Evolutionary conservation across 176 grass and related monocot genomes (phyloP), one percentile per base, ranked within the genome.

Genomic region (Oryza coarctata): DNA sequence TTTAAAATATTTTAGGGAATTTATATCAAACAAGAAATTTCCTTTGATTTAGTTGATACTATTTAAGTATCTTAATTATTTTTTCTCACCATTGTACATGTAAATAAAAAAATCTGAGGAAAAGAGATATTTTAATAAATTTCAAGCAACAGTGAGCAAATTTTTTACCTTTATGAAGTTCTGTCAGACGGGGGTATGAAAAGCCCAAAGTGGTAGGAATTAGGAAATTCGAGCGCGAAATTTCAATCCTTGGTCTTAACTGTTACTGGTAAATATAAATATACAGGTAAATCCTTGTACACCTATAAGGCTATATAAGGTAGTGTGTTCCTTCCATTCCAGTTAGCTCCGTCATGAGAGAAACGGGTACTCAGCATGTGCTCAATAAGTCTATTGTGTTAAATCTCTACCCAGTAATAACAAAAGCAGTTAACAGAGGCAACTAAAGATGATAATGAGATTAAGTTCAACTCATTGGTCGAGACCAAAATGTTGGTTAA

Each of bases 391-490:
- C 12, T 30, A 60, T 45, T 82, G 61, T 84, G 44, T 89, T 71
- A 71, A 35, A 44, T 65, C 10, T 57, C 27, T 65, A 65, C 33
- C 32, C 44, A 81, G 35, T 30, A 36, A 73, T 68, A n/a, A 27
- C 3, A 76, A 78, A 76, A 58, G 28, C 3, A 77, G 62, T 18
- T 10, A 78, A 22, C 5, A 82, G 72, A 78, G 9, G 18, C 84
- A 47, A 68, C 45, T 61, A 73, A 82, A 82, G 68, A 90, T 86
- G 62, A 29, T 78, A 23, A 61, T 44, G 44, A 31, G 10, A 57
- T 61, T 58, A 68, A 45, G 74, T 78, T 86, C 67, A 68, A 50
- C 60, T 61, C 83, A 86, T 81, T 78, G 81, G 84, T 69, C 29
- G 75, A 63, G 62, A 83, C 69, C 68, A 49, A 74, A 52, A 70